Evolutionary conservation across 129 eudicot species (phyloP), one percentile per base, ranked within the genome.

Genomic region (Scalesia atractyloides): DNA sequence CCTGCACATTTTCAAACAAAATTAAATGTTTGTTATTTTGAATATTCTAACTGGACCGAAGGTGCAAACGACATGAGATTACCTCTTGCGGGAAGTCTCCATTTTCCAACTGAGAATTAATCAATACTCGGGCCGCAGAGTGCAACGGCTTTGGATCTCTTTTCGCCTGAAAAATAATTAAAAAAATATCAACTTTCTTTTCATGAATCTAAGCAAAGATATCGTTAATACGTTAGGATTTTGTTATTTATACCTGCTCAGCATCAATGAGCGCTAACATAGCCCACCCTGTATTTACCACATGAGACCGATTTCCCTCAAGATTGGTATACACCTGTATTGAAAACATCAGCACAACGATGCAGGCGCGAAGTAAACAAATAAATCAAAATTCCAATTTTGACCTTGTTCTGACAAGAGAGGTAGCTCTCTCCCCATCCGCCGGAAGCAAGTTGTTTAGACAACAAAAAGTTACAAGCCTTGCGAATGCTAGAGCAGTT

Each of bases 381-480:
- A 63, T 16, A 37, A 63, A 33, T 65, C 5, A 1, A 15, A 63
- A 44, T 17, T 68, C 22, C 44, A 64, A 47, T 17, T 61, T 64
- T 79, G 39, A 95, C 99, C 99, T 95, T 88, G 76, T 95, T 67
- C 76, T 90, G 97, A 85, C 95, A 88, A 54, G 99, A 95, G 74
- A 90, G 97, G 54, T 95, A 95, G 75, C 96, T 95, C 86, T 95
- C 99, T 68, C 99, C 99, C 99, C 99, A 95, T 51, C 99, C 99
- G 69, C 99, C 99, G 1, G 86, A 95, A 67, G 88, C 83, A 73
- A 91, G 87, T 76, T 91, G 96, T 76, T 95, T 95, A 18, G 97
- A 95, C 81, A 95, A 82, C 46, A 95, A 86, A 83, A 90, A 95
- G 76, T 86, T 84, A 75, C 99, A 95, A 73, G 97, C 99, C 71